Conservation (phyloP, 257 asterid genomes). For the Solanum phureja region DNA sequence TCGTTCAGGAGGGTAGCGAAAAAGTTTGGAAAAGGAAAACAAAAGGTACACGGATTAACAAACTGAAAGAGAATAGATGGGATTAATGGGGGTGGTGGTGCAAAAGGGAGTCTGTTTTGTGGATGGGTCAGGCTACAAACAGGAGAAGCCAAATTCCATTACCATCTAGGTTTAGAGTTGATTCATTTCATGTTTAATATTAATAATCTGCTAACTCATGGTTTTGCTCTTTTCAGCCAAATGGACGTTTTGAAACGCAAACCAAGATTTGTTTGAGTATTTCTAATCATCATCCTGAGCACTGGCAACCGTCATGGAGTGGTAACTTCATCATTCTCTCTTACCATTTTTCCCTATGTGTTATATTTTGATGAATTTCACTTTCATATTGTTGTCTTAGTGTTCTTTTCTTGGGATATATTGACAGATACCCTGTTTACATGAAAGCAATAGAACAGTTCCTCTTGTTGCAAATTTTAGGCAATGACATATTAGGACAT, state of each 20-base stretch:
- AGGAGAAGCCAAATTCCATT: neutral
- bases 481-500: neutral
- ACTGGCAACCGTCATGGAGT: slow-evolving; percentile 99
- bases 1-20: neutral
- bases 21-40: neutral
- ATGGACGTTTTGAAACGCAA: slow-evolving; percentile 92
- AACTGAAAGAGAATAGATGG: neutral
- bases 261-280: slow-evolving; percentile 97
- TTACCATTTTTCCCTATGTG: neutral
- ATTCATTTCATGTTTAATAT: neutral
- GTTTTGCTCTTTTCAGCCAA: slow-evolving; percentile 47
- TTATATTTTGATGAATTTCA: neutral
- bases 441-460: neutral
- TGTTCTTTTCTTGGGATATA: neutral
- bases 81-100: neutral
- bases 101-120: neutral
- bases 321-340: slow-evolving; percentile 28
- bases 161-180: neutral
- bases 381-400: neutral
- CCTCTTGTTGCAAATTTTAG: neutral
- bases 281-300: slow-evolving; percentile 97
- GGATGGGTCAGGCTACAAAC: neutral
- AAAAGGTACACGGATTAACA: neutral
- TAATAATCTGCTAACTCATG: neutral
- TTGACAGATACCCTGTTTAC: neutral